Evolutionary conservation across 306 rosid genomes (phyloP), one percentile per base, ranked within the genome.

Genomic region (Vicia faba): DNA sequence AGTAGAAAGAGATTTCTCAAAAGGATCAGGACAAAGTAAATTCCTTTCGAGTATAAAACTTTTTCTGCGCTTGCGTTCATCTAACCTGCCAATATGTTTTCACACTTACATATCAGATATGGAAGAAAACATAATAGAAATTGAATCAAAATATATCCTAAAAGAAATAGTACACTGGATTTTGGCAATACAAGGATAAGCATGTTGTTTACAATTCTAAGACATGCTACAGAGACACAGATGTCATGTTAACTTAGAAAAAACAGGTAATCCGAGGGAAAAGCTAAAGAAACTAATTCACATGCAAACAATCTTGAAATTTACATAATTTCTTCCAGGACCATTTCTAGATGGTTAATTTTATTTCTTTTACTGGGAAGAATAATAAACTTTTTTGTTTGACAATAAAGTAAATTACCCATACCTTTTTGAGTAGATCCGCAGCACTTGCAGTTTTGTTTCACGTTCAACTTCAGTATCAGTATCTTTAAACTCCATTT

Each of bases 21-120:
- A 76, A 51, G 86, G 91, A 75, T 89, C 83, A 5, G 89, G 82
- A 55, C 72, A 79, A 81, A 92, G 95, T 80, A 92, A 80, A 79
- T 89, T 79, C 76, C 95, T 85, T 75, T 87, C 95, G 48, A 89
- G 82, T 70, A 92, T 61, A 63, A 89, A 89, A 19, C 78, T 70
- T 83, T 87, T 89, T 67, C 98, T 87, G 53, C 83, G 84, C 77
- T 89, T 89, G 70, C 98, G 80, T 76, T 85, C 98, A 77, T 92
- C 89, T 81, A 92, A 88, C 86, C 96, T 92, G 90, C 64, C 79
- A 72, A 89, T 15, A 75, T 70, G 72, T 78, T 58, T 46, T 55
- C 46, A 18, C 20, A 56, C 40, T 49, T 49, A 14, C 46, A 45
- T 26, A 73, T 54, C 3, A 70, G 64, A 43, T 19, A 39, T 59